A percentile compares a stretch with the other conserved stretches of the same genome.
These are phyloP conservation scores for Echites panduratus DNA, from an alignment of 257 asterid species.

Conservation along the genomic window DNA sequence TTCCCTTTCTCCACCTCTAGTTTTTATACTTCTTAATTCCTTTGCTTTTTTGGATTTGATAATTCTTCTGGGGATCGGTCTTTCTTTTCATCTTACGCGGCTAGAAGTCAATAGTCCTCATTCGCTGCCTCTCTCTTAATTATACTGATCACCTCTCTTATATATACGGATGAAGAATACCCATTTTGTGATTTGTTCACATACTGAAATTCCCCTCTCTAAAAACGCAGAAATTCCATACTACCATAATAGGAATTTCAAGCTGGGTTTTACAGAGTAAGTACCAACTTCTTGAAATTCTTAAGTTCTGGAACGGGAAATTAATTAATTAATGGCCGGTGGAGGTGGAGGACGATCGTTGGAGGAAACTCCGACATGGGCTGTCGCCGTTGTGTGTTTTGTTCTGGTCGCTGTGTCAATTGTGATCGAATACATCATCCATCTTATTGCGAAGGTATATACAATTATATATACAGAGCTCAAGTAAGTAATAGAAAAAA, in stretches of 20 bases:
- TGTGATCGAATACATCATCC: slow-evolving; percentile 62
- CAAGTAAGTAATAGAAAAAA: neutral
- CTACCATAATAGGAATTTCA: too few relatives aligned
- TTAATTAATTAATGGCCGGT: slow-evolving; percentile 48
- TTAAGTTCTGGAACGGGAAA: neutral
- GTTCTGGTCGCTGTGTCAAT: slow-evolving; percentile 62
- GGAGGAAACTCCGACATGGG: slow-evolving; percentile 95
- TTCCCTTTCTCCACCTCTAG: too few relatives aligned
- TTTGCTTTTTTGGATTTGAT: neutral
- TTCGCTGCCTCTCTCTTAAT: neutral
- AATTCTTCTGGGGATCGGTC: slow-evolving; percentile 4
- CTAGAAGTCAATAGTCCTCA: slow-evolving; percentile 23
- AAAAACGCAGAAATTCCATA: neutral
- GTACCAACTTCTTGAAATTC: too few relatives aligned
- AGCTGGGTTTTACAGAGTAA: too few relatives aligned
- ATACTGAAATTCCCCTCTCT: neutral
- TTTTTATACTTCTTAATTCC: neutral
- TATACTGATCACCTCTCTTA: too few relatives aligned
- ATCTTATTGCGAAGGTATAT: slow-evolving; percentile 66
- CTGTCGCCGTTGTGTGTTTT: slow-evolving; percentile 82
- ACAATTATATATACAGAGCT: neutral
- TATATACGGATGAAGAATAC: neutral
- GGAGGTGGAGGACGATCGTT: slow-evolving; percentile 64
- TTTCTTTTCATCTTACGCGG: slow-evolving; percentile 6
- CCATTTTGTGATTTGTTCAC: neutral